Evolutionary conservation across 768 basidiomycete genomes (phyloP), one percentile per base, ranked within the genome.

Genomic region (Roridomyces roridus): DNA sequence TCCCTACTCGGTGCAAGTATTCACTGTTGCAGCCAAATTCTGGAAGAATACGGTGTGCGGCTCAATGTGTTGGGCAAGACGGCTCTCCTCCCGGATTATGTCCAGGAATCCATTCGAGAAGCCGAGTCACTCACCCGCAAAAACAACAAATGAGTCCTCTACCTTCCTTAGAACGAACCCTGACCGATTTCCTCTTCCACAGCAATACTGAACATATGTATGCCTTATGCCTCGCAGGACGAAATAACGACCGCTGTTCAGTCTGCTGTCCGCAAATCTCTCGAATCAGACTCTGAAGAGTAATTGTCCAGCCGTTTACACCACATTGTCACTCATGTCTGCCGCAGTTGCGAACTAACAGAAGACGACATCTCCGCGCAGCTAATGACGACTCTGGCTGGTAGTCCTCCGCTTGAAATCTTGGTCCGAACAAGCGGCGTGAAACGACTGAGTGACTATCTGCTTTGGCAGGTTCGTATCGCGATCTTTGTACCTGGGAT

Each of bases 401-500:
- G 82, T 18, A 90, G 86, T 64, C 91, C 90, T 12, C 92, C 93
- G 11, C 77, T 97, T 0, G 96, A 98, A 66, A 84, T 99, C 43
- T 82, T 98, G 47, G 78, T 99, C 20, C 84, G 97, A 37, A 97
- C 96, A 0, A 94, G 93, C 46, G 94, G 95, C 11, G 97, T 96
- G 6, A 88, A 85, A 55, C 82, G 94, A 4, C 73, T 97, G 21
- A 94, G 92, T 66, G 94, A 97, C 64, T 99, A 87, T 68, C 71
- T 98, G 68, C 83, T 96, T 15, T 99, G 96, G 97, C 97, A 99
- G 91, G 96, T 91, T 53, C 55, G 85, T 74, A 35, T 46, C 24
- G 46, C 3, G 18, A 44, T 31, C n/a, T 55, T 15, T 41, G n/a
- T n/a, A n/a, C n/a, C n/a, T n/a, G n/a, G n/a, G n/a, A n/a, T n/a